These are phyloP conservation scores for Guyanaporus albipodus DNA, from an alignment of 768 basidiomycete species.

Conservation along the genomic window DNA sequence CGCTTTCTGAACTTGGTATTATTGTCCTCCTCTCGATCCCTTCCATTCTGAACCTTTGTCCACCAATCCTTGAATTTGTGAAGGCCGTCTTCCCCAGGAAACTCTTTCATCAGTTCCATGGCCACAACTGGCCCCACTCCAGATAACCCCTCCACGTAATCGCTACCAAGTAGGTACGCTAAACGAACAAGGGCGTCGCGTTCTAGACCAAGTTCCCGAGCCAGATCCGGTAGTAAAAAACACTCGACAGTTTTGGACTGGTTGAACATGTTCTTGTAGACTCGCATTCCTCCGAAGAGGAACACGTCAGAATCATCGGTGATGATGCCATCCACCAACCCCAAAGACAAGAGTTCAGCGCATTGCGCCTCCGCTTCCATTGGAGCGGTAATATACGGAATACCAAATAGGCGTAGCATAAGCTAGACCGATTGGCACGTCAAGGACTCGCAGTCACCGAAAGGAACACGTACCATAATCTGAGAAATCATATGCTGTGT, in stretches of 20 bases:
- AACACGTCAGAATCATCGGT: slow-evolving; percentile 99
- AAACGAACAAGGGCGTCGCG: slow-evolving; percentile 83
- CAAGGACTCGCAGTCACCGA: slow-evolving; percentile 1
- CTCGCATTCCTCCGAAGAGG: slow-evolving; percentile 91
- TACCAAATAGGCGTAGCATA: slow-evolving; percentile 90
- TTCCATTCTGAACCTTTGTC: slow-evolving; percentile 85
- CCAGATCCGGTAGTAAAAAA: slow-evolving; percentile 80
- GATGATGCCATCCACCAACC: slow-evolving; percentile 94
- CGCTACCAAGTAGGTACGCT: slow-evolving; percentile 93
- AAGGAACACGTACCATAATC: slow-evolving; percentile 49
- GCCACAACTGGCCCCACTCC: slow-evolving; percentile 95
- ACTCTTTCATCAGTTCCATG: slow-evolving; percentile 93
- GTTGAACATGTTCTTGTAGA: slow-evolving; percentile 99
- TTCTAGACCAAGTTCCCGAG: slow-evolving; percentile 82
- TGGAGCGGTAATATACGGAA: slow-evolving; percentile 97
- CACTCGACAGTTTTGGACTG: slow-evolving; percentile 98
- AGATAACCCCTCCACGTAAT: slow-evolving; percentile 90
- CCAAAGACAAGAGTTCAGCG: slow-evolving; percentile 80
- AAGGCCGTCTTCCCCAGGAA: slow-evolving; percentile 80
- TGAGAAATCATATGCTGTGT: slow-evolving; percentile 94
- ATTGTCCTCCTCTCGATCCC: slow-evolving; percentile 72
- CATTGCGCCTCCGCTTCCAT: slow-evolving; percentile 99
- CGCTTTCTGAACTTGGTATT: slow-evolving; percentile 73
- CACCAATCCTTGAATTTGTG: slow-evolving; percentile 93
- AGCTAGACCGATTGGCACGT: slow-evolving; percentile 43